phyloP scores from a whole-genome alignment of 108 stramenopile genomes.

The Skeletonema tropicum region DNA sequence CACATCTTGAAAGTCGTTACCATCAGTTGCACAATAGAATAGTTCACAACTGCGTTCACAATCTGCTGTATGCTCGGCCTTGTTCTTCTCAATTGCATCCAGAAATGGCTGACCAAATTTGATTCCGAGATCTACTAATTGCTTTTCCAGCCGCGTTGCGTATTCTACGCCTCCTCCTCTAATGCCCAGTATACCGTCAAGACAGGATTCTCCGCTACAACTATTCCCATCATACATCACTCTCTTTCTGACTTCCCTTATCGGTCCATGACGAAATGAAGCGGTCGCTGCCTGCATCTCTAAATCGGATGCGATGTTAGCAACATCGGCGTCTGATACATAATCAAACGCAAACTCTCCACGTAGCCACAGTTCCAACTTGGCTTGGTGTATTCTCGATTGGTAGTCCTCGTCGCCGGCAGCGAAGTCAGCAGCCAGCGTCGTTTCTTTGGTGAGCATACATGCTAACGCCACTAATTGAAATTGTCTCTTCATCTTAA shows the following conservation, averaged over 20 bases:
- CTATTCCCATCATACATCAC: not conserved
- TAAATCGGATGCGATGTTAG: conserved; percentile 6
- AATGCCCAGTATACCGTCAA: not conserved
- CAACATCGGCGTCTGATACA: not conserved
- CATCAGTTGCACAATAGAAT: conserved; percentile 55
- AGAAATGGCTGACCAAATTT: conserved; percentile 49
- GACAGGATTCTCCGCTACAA: not conserved
- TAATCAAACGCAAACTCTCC: conserved; percentile 44
- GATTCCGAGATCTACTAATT: conserved; percentile 40
- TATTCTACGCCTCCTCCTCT: conserved; percentile 21
- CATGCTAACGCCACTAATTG: not conserved
- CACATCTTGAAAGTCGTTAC: not conserved
- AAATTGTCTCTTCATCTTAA: not conserved
- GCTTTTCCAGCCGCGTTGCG: conserved; percentile 14
- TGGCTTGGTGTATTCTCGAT: conserved; percentile 28
- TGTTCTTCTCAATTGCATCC: conserved; percentile 49
- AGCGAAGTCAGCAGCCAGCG: not conserved
- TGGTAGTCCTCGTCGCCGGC: not conserved
- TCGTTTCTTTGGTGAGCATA: not conserved
- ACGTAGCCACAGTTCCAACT: conserved; percentile 54
- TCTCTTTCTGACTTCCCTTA: conserved; percentile 30
- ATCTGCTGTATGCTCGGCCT: conserved; percentile 55
- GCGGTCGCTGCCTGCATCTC: conserved; percentile 19
- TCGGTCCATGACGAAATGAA: conserved; percentile 41
- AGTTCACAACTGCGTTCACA: conserved; percentile 61